phyloP scores from a whole-genome alignment of 78 protist species.

The Protostelium mycophagum region DNA sequence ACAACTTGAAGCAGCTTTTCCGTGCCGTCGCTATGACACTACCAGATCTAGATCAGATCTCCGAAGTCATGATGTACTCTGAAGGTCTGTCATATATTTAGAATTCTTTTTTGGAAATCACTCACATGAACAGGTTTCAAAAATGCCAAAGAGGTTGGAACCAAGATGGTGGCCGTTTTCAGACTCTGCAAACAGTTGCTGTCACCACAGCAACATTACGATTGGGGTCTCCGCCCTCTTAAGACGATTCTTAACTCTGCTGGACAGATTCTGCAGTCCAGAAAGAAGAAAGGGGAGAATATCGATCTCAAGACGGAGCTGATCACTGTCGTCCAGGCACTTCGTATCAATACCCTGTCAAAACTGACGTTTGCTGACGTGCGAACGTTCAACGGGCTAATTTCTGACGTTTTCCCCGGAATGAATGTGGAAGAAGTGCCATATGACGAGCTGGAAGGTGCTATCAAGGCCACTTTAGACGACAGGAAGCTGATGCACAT shows the following conservation, averaged over 20 bases:
- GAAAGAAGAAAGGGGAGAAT: neutral
- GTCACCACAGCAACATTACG: constrained; percentile 95
- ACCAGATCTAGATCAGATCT: constrained; percentile 96
- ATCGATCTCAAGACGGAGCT: neutral
- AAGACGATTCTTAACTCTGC: constrained; percentile 91
- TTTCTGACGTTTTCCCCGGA: constrained; percentile 91
- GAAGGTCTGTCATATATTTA: constrained; percentile 87
- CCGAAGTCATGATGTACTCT: constrained; percentile 94
- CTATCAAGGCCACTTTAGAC: constrained; percentile 22
- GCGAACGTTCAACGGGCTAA: constrained; percentile 71
- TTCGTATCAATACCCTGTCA: constrained; percentile 70
- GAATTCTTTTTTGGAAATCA: too few relatives aligned
- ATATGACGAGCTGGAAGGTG: constrained; percentile 22
- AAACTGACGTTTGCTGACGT: constrained; percentile 91
- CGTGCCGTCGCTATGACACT: constrained; percentile 90
- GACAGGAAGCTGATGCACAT: constrained; percentile 27
- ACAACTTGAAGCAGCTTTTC: constrained; percentile 95
- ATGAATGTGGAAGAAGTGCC: constrained; percentile 14
- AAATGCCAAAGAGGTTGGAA: constrained; percentile 82
- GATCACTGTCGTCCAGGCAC: constrained; percentile 49
- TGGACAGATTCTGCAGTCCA: constrained; percentile 85
- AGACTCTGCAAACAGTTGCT: constrained; percentile 91
- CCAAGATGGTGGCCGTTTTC: constrained; percentile 94
- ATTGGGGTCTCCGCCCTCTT: constrained; percentile 99
- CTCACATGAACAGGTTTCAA: constrained; percentile 81